Conservation (phyloP, 495 filamentous ascomycete genomes). For the Penicillium subrubescens region DNA sequence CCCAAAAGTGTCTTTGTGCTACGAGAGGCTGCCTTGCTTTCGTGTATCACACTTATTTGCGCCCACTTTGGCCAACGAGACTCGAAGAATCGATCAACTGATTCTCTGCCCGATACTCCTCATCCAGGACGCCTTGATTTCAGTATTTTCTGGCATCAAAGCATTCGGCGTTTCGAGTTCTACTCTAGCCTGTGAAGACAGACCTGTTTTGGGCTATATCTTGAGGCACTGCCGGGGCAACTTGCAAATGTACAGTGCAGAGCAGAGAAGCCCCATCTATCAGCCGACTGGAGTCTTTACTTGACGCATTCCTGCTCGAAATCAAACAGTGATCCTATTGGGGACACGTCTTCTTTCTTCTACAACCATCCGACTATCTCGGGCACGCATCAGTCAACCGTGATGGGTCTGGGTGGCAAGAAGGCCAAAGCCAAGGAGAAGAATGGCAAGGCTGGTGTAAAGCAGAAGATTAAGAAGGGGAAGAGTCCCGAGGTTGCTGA, state of each 20-base stretch:
- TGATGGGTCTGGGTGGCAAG: slow-evolving; percentile 41
- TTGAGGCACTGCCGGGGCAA: slow-evolving; percentile 35
- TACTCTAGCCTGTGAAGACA: slow-evolving; percentile 12
- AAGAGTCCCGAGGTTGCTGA: slow-evolving; percentile 40
- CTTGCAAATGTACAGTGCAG: slow-evolving; percentile 42
- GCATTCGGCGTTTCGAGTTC: slow-evolving; percentile 11
- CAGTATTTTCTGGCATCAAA: slow-evolving; percentile 4
- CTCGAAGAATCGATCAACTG: slow-evolving; percentile 20
- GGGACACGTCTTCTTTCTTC: slow-evolving; percentile 44
- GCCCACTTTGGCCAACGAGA: slow-evolving; percentile 29
- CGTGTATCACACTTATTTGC: slow-evolving; percentile 42
- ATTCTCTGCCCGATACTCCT: slow-evolving; percentile 27
- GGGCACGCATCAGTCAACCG: slow-evolving; percentile 39
- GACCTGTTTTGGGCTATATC: slow-evolving; percentile 39
- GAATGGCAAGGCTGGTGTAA: slow-evolving; percentile 34
- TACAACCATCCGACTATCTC: slow-evolving; percentile 18
- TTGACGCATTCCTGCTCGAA: slow-evolving; percentile 25
- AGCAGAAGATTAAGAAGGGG: slow-evolving; percentile 46
- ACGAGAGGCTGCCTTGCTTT: slow-evolving; percentile 30
- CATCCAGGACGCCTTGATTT: slow-evolving; percentile 19
- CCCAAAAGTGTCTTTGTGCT: slow-evolving; percentile 30
- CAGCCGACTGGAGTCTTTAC: slow-evolving; percentile 37
- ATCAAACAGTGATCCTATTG: slow-evolving; percentile 36
- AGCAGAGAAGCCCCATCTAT: slow-evolving; percentile 25
- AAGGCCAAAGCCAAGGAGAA: slow-evolving; percentile 41